phyloP scores from a whole-genome alignment of 2,329 filamentous ascomycete genomes.

The Chalaropsis ovoidea region DNA sequence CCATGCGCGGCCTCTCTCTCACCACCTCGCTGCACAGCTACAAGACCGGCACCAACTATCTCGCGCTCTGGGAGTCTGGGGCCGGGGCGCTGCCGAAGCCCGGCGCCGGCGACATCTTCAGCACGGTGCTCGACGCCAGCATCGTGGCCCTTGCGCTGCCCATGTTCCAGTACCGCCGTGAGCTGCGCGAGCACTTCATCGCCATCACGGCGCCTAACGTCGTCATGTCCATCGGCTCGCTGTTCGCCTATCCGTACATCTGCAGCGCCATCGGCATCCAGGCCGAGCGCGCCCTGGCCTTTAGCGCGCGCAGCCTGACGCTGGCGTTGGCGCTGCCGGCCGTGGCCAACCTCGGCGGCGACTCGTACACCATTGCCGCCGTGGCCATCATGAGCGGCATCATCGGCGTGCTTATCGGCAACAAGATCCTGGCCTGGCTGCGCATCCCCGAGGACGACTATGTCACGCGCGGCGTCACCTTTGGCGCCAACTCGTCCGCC shows the following conservation, averaged over 20 bases:
- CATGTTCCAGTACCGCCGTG: conserved; percentile 51
- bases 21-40: conserved; percentile 38
- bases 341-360: conserved; percentile 46
- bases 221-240: conserved; percentile 41
- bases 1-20: conserved; percentile 37
- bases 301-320: conserved; percentile 47
- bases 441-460: conserved; percentile 52
- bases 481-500: conserved; percentile 52
- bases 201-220: conserved; percentile 47
- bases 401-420: conserved; percentile 47
- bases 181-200: conserved; percentile 44
- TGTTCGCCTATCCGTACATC: conserved; percentile 48
- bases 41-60: conserved; percentile 44
- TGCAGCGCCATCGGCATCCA: conserved; percentile 48
- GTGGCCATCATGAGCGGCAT: conserved; percentile 52
- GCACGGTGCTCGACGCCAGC: conserved; percentile 45
- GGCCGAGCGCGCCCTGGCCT: conserved; percentile 43
- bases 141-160: conserved; percentile 51
- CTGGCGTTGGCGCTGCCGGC: conserved; percentile 51
- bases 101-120: conserved; percentile 49
- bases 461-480: conserved; percentile 50
- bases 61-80: conserved; percentile 38
- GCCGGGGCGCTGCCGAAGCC: conserved; percentile 32
- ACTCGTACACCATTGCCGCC: conserved; percentile 46
- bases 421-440: conserved; percentile 39